Evolutionary conservation across 2,329 filamentous ascomycete species (phyloP).

Genomic region (Lizonia empirigonia): DNA sequence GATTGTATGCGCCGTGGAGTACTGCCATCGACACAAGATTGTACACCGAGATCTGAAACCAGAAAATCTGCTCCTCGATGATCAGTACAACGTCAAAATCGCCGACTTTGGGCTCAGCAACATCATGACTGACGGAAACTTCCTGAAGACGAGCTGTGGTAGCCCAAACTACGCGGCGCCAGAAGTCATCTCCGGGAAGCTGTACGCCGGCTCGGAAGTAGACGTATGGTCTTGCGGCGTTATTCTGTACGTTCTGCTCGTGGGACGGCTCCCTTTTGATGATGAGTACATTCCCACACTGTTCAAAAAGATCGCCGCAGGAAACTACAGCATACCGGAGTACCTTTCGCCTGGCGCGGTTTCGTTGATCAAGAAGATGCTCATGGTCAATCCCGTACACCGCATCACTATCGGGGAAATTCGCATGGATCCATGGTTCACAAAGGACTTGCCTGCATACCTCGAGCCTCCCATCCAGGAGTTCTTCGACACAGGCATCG

Average conservation of each 20-base stretch:
- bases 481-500: constrained; percentile 90
- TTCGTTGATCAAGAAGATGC: constrained; percentile 85
- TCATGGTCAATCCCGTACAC: constrained; percentile 93
- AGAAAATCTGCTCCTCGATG: constrained; percentile 93
- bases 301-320: constrained; percentile 96
- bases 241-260: constrained; percentile 72
- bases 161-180: constrained; percentile 98
- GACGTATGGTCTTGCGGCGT: constrained; percentile 98
- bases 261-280: constrained; percentile 83
- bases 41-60: constrained; percentile 97
- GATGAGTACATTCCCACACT: constrained; percentile 97
- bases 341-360: constrained; percentile 88
- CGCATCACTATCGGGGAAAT: constrained; percentile 94
- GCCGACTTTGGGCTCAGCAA: constrained; percentile 98
- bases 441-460: constrained; percentile 83
- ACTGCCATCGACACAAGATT: constrained; percentile 98
- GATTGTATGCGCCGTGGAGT: constrained; percentile 98
- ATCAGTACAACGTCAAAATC: constrained; percentile 97
- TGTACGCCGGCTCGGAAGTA: constrained; percentile 96
- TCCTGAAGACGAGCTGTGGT: constrained; percentile 96
- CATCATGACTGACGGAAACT: constrained; percentile 99
- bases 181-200: constrained; percentile 95
- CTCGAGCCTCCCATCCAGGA: constrained; percentile 87
- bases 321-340: constrained; percentile 87
- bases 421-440: constrained; percentile 91